Percentiles rank a stretch among this genome's conserved stretches.
Conservation (phyloP, 768 basidiomycete species). For the Rhodotorula paludigena region DNA sequence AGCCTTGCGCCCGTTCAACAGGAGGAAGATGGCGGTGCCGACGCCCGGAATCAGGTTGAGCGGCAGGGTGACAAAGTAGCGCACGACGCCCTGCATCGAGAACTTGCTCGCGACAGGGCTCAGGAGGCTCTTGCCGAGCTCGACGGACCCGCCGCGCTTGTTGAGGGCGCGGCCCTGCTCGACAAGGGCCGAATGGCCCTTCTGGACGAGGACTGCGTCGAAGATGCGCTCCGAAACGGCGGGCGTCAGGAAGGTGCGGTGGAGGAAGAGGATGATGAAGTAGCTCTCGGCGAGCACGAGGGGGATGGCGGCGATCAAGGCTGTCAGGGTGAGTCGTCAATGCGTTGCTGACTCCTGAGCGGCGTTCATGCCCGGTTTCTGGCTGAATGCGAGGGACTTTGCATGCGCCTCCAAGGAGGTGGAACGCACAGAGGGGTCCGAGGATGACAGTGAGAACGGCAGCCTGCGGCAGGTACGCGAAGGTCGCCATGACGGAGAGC, state of each 20-base stretch:
- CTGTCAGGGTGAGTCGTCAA: too few species aligned
- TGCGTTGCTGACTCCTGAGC: too few species aligned
- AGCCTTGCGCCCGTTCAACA: conserved; percentile 51
- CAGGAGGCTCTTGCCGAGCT: conserved; percentile 52
- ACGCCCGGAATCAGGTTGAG: conserved; percentile 64
- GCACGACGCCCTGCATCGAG: conserved; percentile 49
- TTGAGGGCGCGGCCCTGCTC: conserved; percentile 48
- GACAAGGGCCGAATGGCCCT: conserved; percentile 52
- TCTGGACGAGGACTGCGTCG: conserved; percentile 52
- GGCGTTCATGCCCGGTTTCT: too few species aligned
- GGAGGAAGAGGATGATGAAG: conserved; percentile 52
- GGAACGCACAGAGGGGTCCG: conserved; percentile 57
- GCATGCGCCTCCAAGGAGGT: neutral
- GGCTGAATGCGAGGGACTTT: too few species aligned
- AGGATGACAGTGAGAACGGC: conserved; percentile 61
- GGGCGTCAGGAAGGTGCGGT: conserved; percentile 53
- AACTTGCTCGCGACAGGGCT: conserved; percentile 53
- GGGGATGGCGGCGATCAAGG: conserved; percentile 55
- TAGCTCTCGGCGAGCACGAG: conserved; percentile 47
- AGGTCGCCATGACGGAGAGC: conserved; percentile 30
- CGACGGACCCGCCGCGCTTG: conserved; percentile 1
- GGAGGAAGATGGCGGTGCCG: conserved; percentile 61
- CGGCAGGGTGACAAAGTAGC: conserved; percentile 63
- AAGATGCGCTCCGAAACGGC: conserved; percentile 53
- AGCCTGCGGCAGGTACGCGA: conserved; percentile 61